Evolutionary conservation across 148 eudicot genomes (phyloP).

Genomic region (Silene latifolia): DNA sequence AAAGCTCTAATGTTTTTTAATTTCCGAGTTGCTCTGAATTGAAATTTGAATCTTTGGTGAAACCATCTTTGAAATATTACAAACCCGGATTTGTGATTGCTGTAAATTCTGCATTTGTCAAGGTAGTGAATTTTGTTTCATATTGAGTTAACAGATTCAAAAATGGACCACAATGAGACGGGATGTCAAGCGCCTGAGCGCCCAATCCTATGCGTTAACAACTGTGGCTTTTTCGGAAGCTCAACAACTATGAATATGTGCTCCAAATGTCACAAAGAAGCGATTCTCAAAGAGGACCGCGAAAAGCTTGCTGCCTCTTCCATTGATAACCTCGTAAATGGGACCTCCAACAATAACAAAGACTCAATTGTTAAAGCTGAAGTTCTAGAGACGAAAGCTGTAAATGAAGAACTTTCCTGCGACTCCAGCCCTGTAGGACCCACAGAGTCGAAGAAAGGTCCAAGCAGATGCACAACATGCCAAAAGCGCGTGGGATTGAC

Average conservation of each 20-base stretch:
- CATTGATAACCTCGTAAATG: constrained; percentile 30
- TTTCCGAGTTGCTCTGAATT: no score
- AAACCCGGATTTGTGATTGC: no score
- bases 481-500: constrained; percentile 38
- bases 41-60: no score
- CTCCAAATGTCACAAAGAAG: constrained; percentile 52
- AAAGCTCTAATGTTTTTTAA: no score
- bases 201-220: constrained; percentile 48
- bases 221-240: constrained; percentile 62
- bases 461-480: constrained; percentile 35
- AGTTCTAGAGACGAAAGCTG: constrained; percentile 8
- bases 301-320: constrained; percentile 46
- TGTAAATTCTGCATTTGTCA: no score
- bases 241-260: constrained; percentile 57
- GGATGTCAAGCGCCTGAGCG: constrained; percentile 45
- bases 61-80: no score
- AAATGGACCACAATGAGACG: constrained; percentile 32
- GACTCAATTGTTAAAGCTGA: constrained; percentile 12
- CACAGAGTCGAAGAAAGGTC: constrained; percentile 27
- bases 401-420: constrained; percentile 11
- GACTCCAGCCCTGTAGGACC: constrained; percentile 2
- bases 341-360: constrained; percentile 20
- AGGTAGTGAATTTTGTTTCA: no score
- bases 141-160: neutral
- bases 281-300: constrained; percentile 40